Percentiles rank a stretch among this genome's conserved stretches.
These are phyloP conservation scores for Talaromyces wortmannii DNA, from an alignment of 495 filamentous ascomycete species.

Conservation along the genomic window DNA sequence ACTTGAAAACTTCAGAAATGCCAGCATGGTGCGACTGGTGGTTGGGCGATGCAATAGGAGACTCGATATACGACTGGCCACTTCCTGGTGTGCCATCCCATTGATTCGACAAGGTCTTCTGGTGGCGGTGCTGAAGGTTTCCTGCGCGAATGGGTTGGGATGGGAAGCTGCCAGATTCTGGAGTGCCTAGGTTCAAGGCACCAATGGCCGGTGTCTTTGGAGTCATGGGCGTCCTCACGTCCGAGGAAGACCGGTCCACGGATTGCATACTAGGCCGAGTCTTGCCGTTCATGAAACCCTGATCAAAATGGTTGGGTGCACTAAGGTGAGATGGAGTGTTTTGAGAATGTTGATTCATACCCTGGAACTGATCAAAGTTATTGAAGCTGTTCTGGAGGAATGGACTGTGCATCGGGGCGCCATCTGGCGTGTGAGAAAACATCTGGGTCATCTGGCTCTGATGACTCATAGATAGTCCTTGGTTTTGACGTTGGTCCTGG, in stretches of 20 bases:
- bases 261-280: conserved; percentile 52
- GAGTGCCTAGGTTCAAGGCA: conserved; percentile 51
- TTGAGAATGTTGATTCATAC: conserved; percentile 50
- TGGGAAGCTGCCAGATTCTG: conserved; percentile 62
- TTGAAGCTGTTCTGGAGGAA: conserved; percentile 66
- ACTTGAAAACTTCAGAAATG: conserved; percentile 64
- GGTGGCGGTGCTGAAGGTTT: conserved; percentile 57
- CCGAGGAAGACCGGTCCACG: conserved; percentile 65
- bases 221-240: conserved; percentile 69
- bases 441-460: conserved; percentile 57
- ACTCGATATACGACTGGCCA: conserved; percentile 71
- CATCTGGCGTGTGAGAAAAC: conserved; percentile 83
- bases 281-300: conserved; percentile 40
- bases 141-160: conserved; percentile 66
- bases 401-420: conserved; percentile 79
- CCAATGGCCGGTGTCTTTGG: conserved; percentile 64
- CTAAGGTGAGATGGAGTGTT: conserved; percentile 45
- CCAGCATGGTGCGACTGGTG: conserved; percentile 51
- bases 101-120: conserved; percentile 74
- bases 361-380: conserved; percentile 58
- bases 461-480: conserved; percentile 40
- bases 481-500: conserved; percentile 34
- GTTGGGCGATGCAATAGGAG: conserved; percentile 67
- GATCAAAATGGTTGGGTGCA: conserved; percentile 46
- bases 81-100: conserved; percentile 80